Evolutionary conservation across 2,329 filamentous ascomycete species (phyloP).

Genomic region (Fusarium foetens): DNA sequence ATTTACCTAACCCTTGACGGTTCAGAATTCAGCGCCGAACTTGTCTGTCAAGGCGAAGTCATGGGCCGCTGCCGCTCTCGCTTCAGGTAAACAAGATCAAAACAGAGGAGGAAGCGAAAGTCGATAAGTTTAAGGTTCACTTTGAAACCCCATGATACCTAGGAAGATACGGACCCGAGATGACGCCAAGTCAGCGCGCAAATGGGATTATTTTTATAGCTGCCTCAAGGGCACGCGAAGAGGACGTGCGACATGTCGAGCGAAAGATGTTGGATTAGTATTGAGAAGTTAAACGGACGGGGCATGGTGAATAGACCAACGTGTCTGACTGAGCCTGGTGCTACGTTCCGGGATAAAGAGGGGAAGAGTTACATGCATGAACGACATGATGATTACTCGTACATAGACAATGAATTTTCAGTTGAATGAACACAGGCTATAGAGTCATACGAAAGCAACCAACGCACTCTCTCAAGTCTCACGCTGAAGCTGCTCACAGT

Average conservation of each 20-base stretch:
- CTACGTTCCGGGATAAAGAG: slow-evolving; percentile 26
- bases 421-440: slow-evolving; percentile 22
- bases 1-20: slow-evolving; percentile 95
- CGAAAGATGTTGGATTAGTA: slow-evolving; percentile 40
- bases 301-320: slow-evolving; percentile 25
- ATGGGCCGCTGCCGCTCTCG: slow-evolving; percentile 96
- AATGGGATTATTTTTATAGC: slow-evolving; percentile 19
- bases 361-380: slow-evolving; percentile 35
- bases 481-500: not conserved
- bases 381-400: slow-evolving; percentile 38
- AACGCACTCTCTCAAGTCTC: not conserved
- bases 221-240: slow-evolving; percentile 17
- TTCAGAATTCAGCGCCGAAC: slow-evolving; percentile 96
- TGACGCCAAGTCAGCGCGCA: slow-evolving; percentile 15
- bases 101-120: slow-evolving; percentile 29
- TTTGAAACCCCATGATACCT: slow-evolving; percentile 45
- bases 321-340: slow-evolving; percentile 32
- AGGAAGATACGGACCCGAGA: slow-evolving; percentile 30
- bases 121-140: slow-evolving; percentile 41
- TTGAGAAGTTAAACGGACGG: slow-evolving; percentile 28
- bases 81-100: slow-evolving; percentile 68
- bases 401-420: slow-evolving; percentile 34
- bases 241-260: slow-evolving; percentile 29
- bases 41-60: slow-evolving; percentile 99
- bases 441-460: not conserved